Conservation (phyloP, 352 stramenopile species). For the Aphanomyces euteiches region DNA sequence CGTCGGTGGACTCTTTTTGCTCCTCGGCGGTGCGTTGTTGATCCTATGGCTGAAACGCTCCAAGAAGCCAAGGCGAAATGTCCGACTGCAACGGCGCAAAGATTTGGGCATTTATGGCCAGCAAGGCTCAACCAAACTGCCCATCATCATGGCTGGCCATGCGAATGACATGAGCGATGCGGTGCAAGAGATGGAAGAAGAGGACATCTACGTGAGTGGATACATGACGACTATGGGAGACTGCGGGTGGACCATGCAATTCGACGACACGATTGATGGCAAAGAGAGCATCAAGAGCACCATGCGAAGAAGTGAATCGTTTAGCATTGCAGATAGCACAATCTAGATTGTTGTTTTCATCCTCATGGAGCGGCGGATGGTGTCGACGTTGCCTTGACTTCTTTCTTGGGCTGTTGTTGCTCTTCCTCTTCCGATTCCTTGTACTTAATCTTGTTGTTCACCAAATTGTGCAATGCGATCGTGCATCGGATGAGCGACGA, state of each 20-base stretch:
- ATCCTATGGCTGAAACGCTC: background rate
- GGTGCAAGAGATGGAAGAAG: background rate
- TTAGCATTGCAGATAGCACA: background rate
- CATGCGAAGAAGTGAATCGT: background rate
- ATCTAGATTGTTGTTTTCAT: background rate
- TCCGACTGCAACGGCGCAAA: background rate
- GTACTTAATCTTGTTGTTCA: slow-evolving; percentile 99
- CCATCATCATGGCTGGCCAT: background rate
- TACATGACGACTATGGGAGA: background rate
- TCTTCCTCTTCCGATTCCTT: slow-evolving; percentile 67
- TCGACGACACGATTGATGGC: background rate
- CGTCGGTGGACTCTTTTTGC: background rate
- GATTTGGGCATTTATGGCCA: background rate
- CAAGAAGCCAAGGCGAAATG: background rate
- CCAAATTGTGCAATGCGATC: slow-evolving; percentile 98
- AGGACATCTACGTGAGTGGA: slow-evolving; percentile 21
- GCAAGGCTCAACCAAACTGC: background rate
- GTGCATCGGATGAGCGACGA: slow-evolving; percentile 96
- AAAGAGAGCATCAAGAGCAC: background rate
- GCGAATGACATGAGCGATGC: background rate
- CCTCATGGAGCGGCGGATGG: slow-evolving; percentile 3
- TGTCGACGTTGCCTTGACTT: background rate
- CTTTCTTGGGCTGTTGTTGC: slow-evolving; percentile 8
- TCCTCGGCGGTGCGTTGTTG: background rate
- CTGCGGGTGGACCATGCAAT: background rate